Evolutionary conservation across 1,139 yeast species (phyloP), one percentile per base, ranked within the genome.

Genomic region (Suhomyces atakaporum): DNA sequence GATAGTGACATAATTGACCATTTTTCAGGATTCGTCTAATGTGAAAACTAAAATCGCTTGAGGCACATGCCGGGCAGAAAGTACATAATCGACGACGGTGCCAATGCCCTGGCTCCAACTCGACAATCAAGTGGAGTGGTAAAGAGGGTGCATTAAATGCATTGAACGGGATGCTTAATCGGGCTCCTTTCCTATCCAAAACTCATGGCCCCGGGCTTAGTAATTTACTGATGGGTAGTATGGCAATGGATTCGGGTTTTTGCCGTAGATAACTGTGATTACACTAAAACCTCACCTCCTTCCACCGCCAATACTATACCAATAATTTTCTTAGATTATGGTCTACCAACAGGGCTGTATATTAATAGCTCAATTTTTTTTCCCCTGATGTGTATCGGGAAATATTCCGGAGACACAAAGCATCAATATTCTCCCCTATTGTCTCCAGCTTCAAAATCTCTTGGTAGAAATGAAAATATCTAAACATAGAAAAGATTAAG

Each of bases 331-430:
- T n/a, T n/a, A n/a, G n/a, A n/a, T 8, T 18, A 18, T 18, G 20
- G 20, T 5, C 20, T 6, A 18, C 5, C 15, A 22, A 20, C 21
- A n/a, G 24, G 18, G 13, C 21, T 12, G 25, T 26, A 16, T 15
- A 20, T 16, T 31, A 19, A n/a, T 14, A 20, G 30, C 16, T n/a
- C 24, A 7, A n/a, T n/a, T n/a, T 22, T 14, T 25, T 32, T 18
- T 8, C 31, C 31, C 38, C 33, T 29, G 33, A 29, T 27, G 27
- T 27, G 12, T 24, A 19, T 14, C 29, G 18, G 38, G 38, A 26
- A 35, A 35, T 25, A 35, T 35, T 19, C 38, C 23, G 30, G 26
- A 7, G 19, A n/a, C 25, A 25, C 25, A 25, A 35, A 2, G 23
- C 25, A n/a, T 7, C 6, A 12, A 7, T 26, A 16, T 22, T 35